These are phyloP conservation scores for Gentiana dahurica DNA, from an alignment of 257 asterid species.

Conservation along the genomic window DNA sequence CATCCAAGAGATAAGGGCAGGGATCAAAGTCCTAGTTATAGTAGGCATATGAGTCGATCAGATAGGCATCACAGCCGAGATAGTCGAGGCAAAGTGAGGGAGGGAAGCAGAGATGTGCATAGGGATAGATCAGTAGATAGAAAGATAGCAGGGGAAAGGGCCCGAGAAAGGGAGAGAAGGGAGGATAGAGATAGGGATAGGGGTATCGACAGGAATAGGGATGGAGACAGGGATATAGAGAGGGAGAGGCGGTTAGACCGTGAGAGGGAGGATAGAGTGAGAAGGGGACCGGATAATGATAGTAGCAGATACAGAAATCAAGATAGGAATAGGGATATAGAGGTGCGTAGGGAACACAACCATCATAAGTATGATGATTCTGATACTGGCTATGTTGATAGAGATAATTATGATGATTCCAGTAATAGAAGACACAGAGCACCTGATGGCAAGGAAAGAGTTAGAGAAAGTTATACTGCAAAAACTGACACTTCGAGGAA, in stretches of 20 bases:
- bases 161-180: slow-evolving; percentile 27
- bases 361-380: slow-evolving; percentile 30
- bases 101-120: slow-evolving; percentile 44
- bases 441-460: slow-evolving; percentile 28
- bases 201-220: slow-evolving; percentile 16
- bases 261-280: slow-evolving; percentile 25
- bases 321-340: slow-evolving; percentile 30
- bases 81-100: slow-evolving; percentile 34
- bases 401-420: slow-evolving; percentile 29
- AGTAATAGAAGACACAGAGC: slow-evolving; percentile 47
- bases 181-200: slow-evolving; percentile 25
- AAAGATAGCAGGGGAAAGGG: slow-evolving; percentile 13
- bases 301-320: slow-evolving; percentile 34
- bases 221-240: slow-evolving; percentile 17
- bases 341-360: slow-evolving; percentile 34
- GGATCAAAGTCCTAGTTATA: slow-evolving; percentile 39
- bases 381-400: slow-evolving; percentile 35
- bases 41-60: slow-evolving; percentile 32
- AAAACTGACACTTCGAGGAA: slow-evolving; percentile 17
- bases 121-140: slow-evolving; percentile 30
- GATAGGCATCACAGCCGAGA: slow-evolving; percentile 42
- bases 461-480: slow-evolving; percentile 25
- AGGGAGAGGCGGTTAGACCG: slow-evolving; percentile 20
- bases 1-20: slow-evolving; percentile 33
- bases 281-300: slow-evolving; percentile 21